These are phyloP conservation scores for Saxophila tyrrhenica DNA, from an alignment of 495 filamentous ascomycete genomes.

Conservation along the genomic window DNA sequence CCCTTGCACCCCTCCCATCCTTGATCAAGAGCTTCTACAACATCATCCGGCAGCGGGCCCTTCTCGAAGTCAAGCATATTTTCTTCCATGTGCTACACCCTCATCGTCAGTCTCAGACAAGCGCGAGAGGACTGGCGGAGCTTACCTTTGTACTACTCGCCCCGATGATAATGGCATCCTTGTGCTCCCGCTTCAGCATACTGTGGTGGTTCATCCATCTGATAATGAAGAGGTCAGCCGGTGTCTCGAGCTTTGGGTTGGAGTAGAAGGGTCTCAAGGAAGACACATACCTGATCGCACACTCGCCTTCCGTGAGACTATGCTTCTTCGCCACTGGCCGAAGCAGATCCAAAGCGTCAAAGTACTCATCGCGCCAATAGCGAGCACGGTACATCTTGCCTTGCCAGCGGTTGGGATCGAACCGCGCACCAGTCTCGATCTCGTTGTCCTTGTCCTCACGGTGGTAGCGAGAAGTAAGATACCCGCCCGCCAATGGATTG, in stretches of 20 bases:
- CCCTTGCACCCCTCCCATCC: slow-evolving; percentile 19
- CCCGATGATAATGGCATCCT: slow-evolving; percentile 36
- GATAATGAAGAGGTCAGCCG: too few relatives aligned
- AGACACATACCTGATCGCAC: slow-evolving; percentile 37
- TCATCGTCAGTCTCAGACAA: slow-evolving; percentile 30
- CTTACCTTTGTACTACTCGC: slow-evolving; percentile 25
- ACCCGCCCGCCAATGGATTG: slow-evolving; percentile 44
- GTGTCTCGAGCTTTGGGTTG: too few relatives aligned
- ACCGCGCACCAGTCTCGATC: slow-evolving; percentile 34
- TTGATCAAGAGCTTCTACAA: slow-evolving; percentile 25
- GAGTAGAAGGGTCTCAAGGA: too few relatives aligned
- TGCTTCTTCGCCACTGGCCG: slow-evolving; percentile 35
- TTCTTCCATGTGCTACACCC: slow-evolving; percentile 27
- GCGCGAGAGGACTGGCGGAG: not conserved
- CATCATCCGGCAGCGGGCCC: slow-evolving; percentile 31
- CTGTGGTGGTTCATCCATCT: slow-evolving; percentile 38
- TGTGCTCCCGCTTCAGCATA: slow-evolving; percentile 28
- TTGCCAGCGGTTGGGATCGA: slow-evolving; percentile 33
- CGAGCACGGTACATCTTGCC: slow-evolving; percentile 31
- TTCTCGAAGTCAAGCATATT: slow-evolving; percentile 31
- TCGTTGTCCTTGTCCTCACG: slow-evolving; percentile 24
- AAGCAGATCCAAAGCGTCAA: slow-evolving; percentile 38
- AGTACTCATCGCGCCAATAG: slow-evolving; percentile 40
- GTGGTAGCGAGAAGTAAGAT: slow-evolving; percentile 35
- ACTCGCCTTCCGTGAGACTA: slow-evolving; percentile 34